Evolutionary conservation across 1,284 basidiomycete species (phyloP), one percentile per base, ranked within the genome.

Genomic region (Caloboletus firmus): DNA sequence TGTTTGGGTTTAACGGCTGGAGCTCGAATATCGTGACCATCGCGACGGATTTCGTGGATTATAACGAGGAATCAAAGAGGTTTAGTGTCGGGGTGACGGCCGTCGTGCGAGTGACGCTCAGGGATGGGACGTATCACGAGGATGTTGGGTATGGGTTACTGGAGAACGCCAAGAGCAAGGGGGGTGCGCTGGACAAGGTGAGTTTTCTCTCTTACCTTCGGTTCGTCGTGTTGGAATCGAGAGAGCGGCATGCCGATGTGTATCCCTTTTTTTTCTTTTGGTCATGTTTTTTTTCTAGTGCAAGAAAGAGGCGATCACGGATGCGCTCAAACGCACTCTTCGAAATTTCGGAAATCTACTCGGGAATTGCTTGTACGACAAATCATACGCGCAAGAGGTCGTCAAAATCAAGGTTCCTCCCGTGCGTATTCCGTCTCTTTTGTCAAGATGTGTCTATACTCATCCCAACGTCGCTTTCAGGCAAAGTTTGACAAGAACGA

Each of bases 1-100:
- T 99, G 35, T 99, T 99, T 75, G 96, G 96, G 1, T 98, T 95
- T 77, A 95, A 98, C 60, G 97, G 97, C 11, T 99, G 96, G 96
- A 93, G 89, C 49, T 93, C 94, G 3, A 91, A 77, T 51, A 81
- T 98, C 46, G 82, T 91, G 52, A 89, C 74, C 47, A 73, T 98
- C 40, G 85, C 85, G 17, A 90, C 89, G 2, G 87, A 89, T 65
- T 89, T 82, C 59, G 67, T 85, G 55, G 93, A 96, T 65, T 82
- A 74, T 59, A 84, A 78, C 57, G 83, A 87, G 58, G 84, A 92
- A 56, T 79, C 82, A 11, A 77, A 75, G 53, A 76, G 87, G 57
- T 91, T 79, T 65, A 89, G 78, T 50, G 82, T 93, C 39, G 93
- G 93, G 0, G 87, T 94, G 22, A 91, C 90, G 0, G 93, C 93